Evolutionary conservation across 1,139 yeast genomes (phyloP), one percentile per base, ranked within the genome.

Genomic region (Taphrina communis): DNA sequence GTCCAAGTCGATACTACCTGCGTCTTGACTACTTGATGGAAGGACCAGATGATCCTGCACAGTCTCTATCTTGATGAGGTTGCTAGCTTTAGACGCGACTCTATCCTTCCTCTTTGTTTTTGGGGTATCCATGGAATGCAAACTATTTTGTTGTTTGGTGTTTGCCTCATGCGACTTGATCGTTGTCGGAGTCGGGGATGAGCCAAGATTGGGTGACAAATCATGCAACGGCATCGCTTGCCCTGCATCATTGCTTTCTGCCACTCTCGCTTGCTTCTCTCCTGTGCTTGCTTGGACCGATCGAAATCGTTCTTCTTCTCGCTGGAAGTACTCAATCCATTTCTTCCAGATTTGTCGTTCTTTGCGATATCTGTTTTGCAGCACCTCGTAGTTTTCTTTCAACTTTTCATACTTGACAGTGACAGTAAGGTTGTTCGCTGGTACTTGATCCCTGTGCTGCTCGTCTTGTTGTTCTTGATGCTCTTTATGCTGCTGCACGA

Each of bases 1-100:
- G 31, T 58, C 62, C 9, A 58, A 53, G 42, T 58, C 62, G 9
- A 58, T 58, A 31, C 62, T 58, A 9, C 53, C 19, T 12, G 62
- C 62, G 14, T 58, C 62, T 44, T 58, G 62, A 46, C 62, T 58
- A 6, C 41, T n/a, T 7, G 46, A 39, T 9, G 42, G 44, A 8
- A 21, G 46, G 14, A 56, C 25, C 11, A 25, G 12, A 3, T 38
- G 42, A 12, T 50, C 55, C 21, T 9, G 55, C 9, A 35, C 7
- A 21, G 6, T 8, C 36, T 21, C 35, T 19, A 8, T 21, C 3
- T 31, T 17, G n/a, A 11, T 50, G 35, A 11, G 4, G 6, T 17
- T 9, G 12, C 51, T 46, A 39, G 42, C 42, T 11, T 39, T 9
- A 9, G 11, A 14, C 14, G 42, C 11, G 14, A 11, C 42, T 6